Conservation (phyloP, 1,284 basidiomycete species). For the Ustilago trichophora region DNA sequence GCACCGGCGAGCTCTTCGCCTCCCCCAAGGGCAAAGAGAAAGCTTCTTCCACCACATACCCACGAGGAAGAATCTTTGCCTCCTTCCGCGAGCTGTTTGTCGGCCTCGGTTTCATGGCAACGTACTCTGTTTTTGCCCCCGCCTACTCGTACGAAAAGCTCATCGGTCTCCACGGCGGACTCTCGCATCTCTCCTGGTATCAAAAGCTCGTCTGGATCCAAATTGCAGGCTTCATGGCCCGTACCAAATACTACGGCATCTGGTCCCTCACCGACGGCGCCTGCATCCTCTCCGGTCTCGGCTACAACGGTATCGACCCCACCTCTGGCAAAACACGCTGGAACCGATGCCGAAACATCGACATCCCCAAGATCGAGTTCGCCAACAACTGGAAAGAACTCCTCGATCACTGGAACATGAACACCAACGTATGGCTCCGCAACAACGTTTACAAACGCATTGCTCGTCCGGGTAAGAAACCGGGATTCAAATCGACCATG, state of each 20-base stretch:
- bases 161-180: slow-evolving; percentile 44
- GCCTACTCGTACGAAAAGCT: slow-evolving; percentile 72
- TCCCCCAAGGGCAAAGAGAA: slow-evolving; percentile 50
- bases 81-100: slow-evolving; percentile 28
- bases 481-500: slow-evolving; percentile 80
- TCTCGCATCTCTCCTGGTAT: slow-evolving; percentile 28
- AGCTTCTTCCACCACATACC: slow-evolving; percentile 45
- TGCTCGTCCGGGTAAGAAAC: slow-evolving; percentile 72
- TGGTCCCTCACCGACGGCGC: slow-evolving; percentile 89
- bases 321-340: slow-evolving; percentile 75
- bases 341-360: slow-evolving; percentile 90
- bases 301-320: slow-evolving; percentile 80
- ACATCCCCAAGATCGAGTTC: slow-evolving; percentile 82
- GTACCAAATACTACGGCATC: slow-evolving; percentile 88
- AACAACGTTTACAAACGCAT: slow-evolving; percentile 98
- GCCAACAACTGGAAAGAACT: slow-evolving; percentile 91
- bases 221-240: slow-evolving; percentile 79
- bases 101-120: slow-evolving; percentile 73
- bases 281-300: slow-evolving; percentile 87
- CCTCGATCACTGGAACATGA: slow-evolving; percentile 87
- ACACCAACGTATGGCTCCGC: slow-evolving; percentile 90
- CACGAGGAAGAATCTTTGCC: slow-evolving; percentile 46
- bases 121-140: slow-evolving; percentile 76
- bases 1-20: slow-evolving; percentile 55
- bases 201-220: slow-evolving; percentile 75